A percentile compares a stretch with the other conserved stretches of the same genome.
phyloP scores from a whole-genome alignment of 2,329 filamentous ascomycete genomes.

The Fusarium sp. region DNA sequence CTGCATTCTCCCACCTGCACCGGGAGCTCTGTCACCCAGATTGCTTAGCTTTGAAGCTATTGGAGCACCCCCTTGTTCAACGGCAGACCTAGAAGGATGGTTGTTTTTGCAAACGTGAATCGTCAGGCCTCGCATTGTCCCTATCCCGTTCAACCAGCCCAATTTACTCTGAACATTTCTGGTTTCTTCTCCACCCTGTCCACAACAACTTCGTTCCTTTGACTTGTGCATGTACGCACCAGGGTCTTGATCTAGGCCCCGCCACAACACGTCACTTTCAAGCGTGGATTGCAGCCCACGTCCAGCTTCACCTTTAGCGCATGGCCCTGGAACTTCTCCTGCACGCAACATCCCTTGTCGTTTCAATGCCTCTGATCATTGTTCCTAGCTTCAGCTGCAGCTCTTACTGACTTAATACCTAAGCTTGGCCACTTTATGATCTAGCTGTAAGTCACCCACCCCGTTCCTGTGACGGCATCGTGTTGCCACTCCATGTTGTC shows the following conservation, averaged over 20 bases:
- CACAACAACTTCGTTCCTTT: conserved; percentile 19
- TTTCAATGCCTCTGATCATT: conserved; percentile 30
- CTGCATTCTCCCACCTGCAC: conserved; percentile 11
- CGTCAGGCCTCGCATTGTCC: neutral
- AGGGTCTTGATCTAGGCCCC: conserved; percentile 43
- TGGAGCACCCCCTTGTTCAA: conserved; percentile 4
- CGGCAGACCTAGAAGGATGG: conserved; percentile 1
- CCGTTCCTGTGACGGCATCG: conserved; percentile 16
- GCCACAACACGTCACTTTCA: conserved; percentile 49
- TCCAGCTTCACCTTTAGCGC: conserved; percentile 43
- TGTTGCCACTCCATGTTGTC: conserved; percentile 17
- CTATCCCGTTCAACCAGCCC: neutral
- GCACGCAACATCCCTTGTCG: conserved; percentile 36
- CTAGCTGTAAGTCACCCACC: conserved; percentile 37
- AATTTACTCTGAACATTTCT: conserved; percentile 5
- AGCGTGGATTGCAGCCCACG: conserved; percentile 46
- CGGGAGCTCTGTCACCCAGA: conserved; percentile 9
- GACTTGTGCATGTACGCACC: conserved; percentile 31
- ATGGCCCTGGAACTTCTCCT: conserved; percentile 35
- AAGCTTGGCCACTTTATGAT: conserved; percentile 28
- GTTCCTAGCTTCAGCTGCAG: conserved; percentile 19
- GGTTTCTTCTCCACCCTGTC: conserved; percentile 10
- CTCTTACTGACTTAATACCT: conserved; percentile 32
- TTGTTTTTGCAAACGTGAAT: neutral
- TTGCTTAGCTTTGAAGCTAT: conserved; percentile 4